Evolutionary conservation across 2,329 filamentous ascomycete genomes (phyloP).

Genomic region (Beauveria caledonica): DNA sequence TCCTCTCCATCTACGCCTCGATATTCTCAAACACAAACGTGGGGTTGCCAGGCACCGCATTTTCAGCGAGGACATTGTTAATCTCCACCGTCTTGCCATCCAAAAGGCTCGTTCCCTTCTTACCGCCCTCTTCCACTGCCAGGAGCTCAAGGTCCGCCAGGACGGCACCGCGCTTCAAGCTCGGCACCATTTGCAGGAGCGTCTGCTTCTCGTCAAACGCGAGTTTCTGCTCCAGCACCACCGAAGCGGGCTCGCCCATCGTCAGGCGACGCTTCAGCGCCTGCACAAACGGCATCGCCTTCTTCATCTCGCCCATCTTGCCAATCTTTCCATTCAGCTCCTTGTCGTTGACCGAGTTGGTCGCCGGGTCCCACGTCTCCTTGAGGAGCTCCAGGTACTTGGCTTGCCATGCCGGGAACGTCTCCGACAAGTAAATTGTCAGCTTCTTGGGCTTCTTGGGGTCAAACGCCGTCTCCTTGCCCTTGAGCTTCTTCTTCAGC

Average conservation of each 20-base stretch:
- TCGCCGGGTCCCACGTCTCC: constrained; percentile 55
- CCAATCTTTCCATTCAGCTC: constrained; percentile 67
- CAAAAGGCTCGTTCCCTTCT: constrained; percentile 50
- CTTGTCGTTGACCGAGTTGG: constrained; percentile 67
- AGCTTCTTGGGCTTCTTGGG: constrained; percentile 88
- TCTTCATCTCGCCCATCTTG: constrained; percentile 87
- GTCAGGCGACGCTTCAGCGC: constrained; percentile 74
- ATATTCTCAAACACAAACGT: constrained; percentile 83
- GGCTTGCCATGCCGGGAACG: constrained; percentile 85
- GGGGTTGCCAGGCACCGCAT: constrained; percentile 73
- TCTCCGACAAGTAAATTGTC: constrained; percentile 71
- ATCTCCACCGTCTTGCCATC: constrained; percentile 48
- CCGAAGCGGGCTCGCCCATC: constrained; percentile 54
- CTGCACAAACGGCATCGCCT: constrained; percentile 96
- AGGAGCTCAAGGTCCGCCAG: constrained; percentile 66
- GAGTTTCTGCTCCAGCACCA: constrained; percentile 75
- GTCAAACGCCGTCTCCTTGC: constrained; percentile 78
- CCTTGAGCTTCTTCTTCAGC: constrained; percentile 86
- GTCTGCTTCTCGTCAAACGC: constrained; percentile 77
- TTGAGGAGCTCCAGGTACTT: constrained; percentile 77
- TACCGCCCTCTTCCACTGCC: constrained; percentile 60
- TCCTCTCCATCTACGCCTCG: constrained; percentile 25
- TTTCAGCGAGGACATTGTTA: constrained; percentile 52
- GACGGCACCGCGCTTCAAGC: constrained; percentile 66
- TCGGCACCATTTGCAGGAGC: constrained; percentile 68